Evolutionary conservation across 257 asterid species (phyloP).

Genomic region (Oldenlandia corymbosa): DNA sequence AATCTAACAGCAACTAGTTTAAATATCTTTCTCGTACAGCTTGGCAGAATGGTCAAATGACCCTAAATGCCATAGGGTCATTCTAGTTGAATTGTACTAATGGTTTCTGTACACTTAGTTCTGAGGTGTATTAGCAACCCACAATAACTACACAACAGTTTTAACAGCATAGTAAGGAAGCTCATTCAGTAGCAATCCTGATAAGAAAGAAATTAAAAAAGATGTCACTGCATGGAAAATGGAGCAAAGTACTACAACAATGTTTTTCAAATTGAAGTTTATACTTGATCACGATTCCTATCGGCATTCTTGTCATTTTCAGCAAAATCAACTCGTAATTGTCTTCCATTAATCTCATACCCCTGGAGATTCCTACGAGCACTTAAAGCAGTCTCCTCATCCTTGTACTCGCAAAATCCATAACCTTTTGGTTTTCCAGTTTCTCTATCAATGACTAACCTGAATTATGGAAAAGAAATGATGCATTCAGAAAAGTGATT

Average conservation of each 20-base stretch:
- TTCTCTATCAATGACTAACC: slow-evolving; percentile 91
- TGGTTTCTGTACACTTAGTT: too few relatives aligned
- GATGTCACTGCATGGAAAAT: neutral
- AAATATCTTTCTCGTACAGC: neutral
- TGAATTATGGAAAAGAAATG: slow-evolving; percentile 18
- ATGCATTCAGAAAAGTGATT: neutral
- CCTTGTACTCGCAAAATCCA: slow-evolving; percentile 97
- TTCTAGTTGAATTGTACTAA: neutral
- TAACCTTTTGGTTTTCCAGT: slow-evolving; percentile 97
- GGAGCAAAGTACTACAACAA: too few relatives aligned
- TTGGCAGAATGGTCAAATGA: neutral
- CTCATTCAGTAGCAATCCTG: too few relatives aligned
- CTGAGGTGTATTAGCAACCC: too few relatives aligned
- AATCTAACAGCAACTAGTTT: neutral
- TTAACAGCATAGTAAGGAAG: too few relatives aligned
- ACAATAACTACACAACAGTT: neutral
- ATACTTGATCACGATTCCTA: slow-evolving; percentile 72
- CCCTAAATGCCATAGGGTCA: neutral
- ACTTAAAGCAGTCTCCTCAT: slow-evolving; percentile 90
- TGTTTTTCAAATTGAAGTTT: slow-evolving; percentile 11
- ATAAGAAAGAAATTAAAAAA: neutral
- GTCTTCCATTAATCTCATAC: slow-evolving; percentile 86
- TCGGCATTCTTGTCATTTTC: slow-evolving; percentile 86
- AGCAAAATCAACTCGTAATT: slow-evolving; percentile 92
- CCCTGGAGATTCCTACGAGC: slow-evolving; percentile 97